Base-by-base conservation (phyloP, 306 rosid species). In the Arachis stenosperma region DNA sequence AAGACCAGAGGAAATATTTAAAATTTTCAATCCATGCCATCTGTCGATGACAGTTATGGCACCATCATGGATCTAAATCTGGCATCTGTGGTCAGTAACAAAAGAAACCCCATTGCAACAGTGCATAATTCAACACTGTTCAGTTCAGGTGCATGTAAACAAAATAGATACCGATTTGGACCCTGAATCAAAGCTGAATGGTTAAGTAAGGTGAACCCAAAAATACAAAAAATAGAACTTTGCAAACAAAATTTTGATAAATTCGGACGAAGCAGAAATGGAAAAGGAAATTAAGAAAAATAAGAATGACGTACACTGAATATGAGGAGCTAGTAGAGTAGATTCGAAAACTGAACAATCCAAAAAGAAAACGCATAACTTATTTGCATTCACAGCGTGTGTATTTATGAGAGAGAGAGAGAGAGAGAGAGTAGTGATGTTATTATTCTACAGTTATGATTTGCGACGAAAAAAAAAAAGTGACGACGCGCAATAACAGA, bases 51-150 rank as follows among this genome's bases (percentile, higher is more conserved):
- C 39, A 54, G 59, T 76, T 64, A 75, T 9, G 63, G n/a, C 50
- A 55, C 1, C 62, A 39, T 36, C 60, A 74, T 81, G 83, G 85
- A 84, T 81, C 82, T 80, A 84, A 84, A 84, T 82, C 84, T 71
- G 47, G 61, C 15, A 78, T 73, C 67, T 22, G 52, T 33, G 5
- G 13, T 33, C 33, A 52, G 59, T 52, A 75, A 72, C 47, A 83
- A 70, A 29, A 13, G 50, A 66, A 53, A 70, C 71, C 73, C 71
- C 71, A 61, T 69, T 0, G 46, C 15, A 15, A 6, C 2, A 84
- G 67, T 50, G 46, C 78, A 61, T 36, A 85, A 84, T 83, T 75
- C 81, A 60, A 80, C 71, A 61, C 53, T 33, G 40, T 12, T 22
- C 56, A 68, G 52, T 33, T 33, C 37, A 42, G 5, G 53, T 86